Evolutionary conservation across 2,329 filamentous ascomycete genomes (phyloP).

Genomic region (Aureobasidium sp.): DNA sequence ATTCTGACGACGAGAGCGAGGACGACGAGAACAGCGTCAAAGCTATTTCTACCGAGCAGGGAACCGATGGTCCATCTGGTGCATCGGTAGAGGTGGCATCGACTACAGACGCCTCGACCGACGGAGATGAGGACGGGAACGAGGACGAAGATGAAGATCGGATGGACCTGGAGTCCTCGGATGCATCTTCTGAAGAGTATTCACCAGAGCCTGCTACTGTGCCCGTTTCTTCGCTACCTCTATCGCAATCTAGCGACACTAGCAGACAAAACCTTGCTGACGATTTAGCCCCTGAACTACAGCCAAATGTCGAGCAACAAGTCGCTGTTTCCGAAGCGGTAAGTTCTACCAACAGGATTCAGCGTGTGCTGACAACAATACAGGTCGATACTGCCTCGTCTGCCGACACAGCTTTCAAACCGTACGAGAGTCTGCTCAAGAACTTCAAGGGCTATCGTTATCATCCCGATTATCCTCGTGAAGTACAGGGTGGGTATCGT

Average conservation of each 20-base stretch:
- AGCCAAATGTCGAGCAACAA: conserved; percentile 23
- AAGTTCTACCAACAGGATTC: neutral
- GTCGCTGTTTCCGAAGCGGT: conserved; percentile 19
- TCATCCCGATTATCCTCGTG: conserved; percentile 66
- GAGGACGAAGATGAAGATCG: conserved; percentile 2
- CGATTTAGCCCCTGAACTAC: conserved; percentile 36
- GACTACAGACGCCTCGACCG: neutral
- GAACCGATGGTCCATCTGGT: neutral
- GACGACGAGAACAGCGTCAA: conserved; percentile 21
- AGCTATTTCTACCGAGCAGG: conserved; percentile 18
- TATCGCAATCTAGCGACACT: neutral
- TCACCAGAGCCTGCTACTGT: conserved; percentile 7
- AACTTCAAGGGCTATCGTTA: conserved; percentile 86
- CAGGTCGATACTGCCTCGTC: neutral
- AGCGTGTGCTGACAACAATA: conserved; percentile 2
- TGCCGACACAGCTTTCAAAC: conserved; percentile 31
- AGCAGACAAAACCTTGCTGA: conserved; percentile 24
- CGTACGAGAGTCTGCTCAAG: conserved; percentile 78
- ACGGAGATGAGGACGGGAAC: neutral
- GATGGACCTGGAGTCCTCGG: conserved; percentile 14
- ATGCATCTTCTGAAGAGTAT: conserved; percentile 9
- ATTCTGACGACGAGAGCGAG: conserved; percentile 17
- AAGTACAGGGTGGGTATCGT: conserved; percentile 68
- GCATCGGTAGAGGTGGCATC: neutral
- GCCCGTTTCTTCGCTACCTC: neutral